Base-by-base conservation (phyloP, 2,329 filamentous ascomycete genomes). In the Sporothrix humicola region DNA sequence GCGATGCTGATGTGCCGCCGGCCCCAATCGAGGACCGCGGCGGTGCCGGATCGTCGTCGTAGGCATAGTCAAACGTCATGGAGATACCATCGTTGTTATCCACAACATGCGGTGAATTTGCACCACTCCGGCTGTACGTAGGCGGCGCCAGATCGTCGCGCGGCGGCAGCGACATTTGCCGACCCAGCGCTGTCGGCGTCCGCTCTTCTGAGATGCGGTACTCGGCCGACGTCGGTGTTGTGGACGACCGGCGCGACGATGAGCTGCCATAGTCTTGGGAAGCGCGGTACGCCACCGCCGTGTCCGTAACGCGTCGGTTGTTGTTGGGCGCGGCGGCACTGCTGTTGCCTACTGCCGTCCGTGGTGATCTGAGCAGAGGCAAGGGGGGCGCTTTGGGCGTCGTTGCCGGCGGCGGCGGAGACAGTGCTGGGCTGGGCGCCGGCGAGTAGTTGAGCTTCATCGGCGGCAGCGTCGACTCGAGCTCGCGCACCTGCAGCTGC, bases 391-490 rank as follows among this genome's bases (percentile, higher is more conserved):
- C 26, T 15, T 46, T 66, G 31, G 78, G 76, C 48, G 78, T 78
- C 50, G 78, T 78, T 2, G 77, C 75, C n/a, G 83, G 80, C 0
- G 81, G 76, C 0, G 82, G 75, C 10, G 71, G 48, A 1, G 72
- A 37, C 0, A 74, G 72, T 37, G 72, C 68, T 4, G 70, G 63
- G 13, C 54, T 71, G 13, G 69, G 23, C 13, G 44, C 52, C 42
- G 74, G 81, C 5, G 73, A 75, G 46, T 91, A 78, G 75, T 92
- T 88, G 73, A 98, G 87, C 80, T 94, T 96, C 88, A 98, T 97
- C 0, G 95, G 93, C 63, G 95, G 95, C 31, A 98, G 84, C 1
- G 95, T 98, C 69, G 92, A 94, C 81, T 96, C 88, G 74, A 98
- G 88, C 82, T 98, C 93, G 79, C 90, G 91, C 76, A 97, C 90